Percentiles rank a stretch among this genome's conserved stretches.
phyloP scores from a whole-genome alignment of 179 eudicot species.

The Actinidia polygama region DNA sequence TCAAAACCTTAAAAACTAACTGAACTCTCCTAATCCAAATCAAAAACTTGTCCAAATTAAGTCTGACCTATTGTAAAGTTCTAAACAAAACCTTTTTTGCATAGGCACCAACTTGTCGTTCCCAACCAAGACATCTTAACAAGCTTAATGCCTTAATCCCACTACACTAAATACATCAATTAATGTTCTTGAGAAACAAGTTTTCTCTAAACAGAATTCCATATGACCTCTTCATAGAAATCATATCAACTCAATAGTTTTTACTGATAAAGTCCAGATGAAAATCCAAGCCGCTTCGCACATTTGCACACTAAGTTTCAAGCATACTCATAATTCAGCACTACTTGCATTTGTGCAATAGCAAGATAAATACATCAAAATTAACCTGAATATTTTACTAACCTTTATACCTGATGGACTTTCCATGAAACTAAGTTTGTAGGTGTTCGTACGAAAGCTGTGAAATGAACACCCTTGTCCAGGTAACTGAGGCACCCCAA shows the following conservation, averaged over 20 bases:
- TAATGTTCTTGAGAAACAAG: background rate
- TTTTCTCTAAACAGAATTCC: background rate
- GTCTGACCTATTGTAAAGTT: background rate
- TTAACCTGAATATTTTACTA: constrained; percentile 11
- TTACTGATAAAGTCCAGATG: too few species aligned
- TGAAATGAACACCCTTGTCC: constrained; percentile 99
- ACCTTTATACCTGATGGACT: constrained; percentile 99
- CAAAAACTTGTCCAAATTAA: background rate
- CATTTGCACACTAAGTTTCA: too few species aligned
- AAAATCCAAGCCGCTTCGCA: background rate
- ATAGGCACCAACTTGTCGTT: background rate
- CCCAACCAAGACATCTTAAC: constrained; percentile 5
- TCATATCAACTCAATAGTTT: background rate
- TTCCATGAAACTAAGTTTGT: constrained; percentile 96
- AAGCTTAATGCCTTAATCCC: background rate
- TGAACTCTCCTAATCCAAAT: background rate
- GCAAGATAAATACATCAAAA: background rate
- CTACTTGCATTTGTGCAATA: background rate
- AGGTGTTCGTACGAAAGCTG: constrained; percentile 93
- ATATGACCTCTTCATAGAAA: background rate
- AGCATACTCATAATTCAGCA: too few species aligned
- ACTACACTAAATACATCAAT: background rate
- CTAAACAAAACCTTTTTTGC: background rate
- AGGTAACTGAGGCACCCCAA: constrained; percentile 97
- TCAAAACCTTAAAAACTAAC: background rate